These are phyloP conservation scores for Tuber borchii DNA, from an alignment of 495 filamentous ascomycete species.

Conservation along the genomic window DNA sequence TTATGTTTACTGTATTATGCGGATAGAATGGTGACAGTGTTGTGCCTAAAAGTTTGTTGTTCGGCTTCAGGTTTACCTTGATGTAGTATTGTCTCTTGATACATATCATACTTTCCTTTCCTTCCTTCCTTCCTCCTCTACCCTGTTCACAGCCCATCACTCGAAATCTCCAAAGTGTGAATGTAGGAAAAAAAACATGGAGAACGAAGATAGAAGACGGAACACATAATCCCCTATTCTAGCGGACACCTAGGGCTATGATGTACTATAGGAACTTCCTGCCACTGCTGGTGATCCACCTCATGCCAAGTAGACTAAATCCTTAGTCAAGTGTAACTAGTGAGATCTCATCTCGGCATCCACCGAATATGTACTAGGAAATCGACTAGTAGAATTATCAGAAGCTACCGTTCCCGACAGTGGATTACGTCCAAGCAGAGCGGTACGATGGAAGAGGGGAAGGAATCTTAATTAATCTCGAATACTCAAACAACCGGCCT, in stretches of 20 bases:
- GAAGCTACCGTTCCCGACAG: neutral
- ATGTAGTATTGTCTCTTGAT: no score
- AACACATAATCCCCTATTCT: neutral
- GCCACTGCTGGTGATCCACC: neutral
- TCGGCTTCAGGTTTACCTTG: no score
- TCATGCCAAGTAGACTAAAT: neutral
- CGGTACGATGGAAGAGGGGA: neutral
- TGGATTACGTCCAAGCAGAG: neutral
- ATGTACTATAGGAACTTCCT: neutral
- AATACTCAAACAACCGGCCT: neutral
- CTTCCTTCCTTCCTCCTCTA: neutral
- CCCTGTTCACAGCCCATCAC: neutral
- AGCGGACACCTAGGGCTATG: neutral
- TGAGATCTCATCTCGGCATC: neutral
- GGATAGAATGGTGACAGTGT: neutral
- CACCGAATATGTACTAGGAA: neutral
- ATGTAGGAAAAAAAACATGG: neutral
- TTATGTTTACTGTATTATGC: neutral
- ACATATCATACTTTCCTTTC: neutral
- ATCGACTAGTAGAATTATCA: neutral
- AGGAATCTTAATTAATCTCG: neutral
- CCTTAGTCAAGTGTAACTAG: slow-evolving; percentile 3
- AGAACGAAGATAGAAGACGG: neutral
- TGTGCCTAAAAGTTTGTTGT: neutral
- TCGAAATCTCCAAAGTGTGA: neutral